phyloP scores from a whole-genome alignment of 108 stramenopile genomes.

The Skeletonema potamos region DNA sequence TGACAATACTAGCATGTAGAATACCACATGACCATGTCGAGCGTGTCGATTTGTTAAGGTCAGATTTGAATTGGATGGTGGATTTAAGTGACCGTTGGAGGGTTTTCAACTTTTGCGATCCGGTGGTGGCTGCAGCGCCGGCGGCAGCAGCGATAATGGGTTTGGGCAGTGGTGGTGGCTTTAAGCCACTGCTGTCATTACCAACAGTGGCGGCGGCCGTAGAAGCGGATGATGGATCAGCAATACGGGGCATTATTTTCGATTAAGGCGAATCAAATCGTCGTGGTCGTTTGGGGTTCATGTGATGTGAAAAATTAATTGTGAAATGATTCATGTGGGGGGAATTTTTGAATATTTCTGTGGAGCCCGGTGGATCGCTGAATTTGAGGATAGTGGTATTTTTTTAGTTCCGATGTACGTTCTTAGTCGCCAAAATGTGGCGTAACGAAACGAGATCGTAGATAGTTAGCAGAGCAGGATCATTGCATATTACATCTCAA shows the following conservation, averaged over 20 bases:
- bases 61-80: neutral
- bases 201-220: neutral
- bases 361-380: neutral
- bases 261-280: neutral
- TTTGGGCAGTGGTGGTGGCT: neutral
- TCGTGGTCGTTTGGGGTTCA: neutral
- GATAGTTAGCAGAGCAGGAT: no score
- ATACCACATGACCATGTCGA: neutral
- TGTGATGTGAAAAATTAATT: neutral
- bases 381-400: neutral
- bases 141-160: neutral
- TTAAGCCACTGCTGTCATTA: no score
- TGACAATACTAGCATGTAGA: neutral
- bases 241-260: neutral
- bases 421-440: no score
- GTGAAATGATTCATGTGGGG: neutral
- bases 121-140: neutral
- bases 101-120: neutral
- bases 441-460: no score
- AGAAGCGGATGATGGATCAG: neutral
- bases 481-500: no score
- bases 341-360: neutral
- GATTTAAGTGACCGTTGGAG: neutral
- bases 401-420: neutral
- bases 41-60: conserved; percentile 1